Base-by-base conservation (phyloP, 176 grass and related monocot species). In the Pontederia crassipes region DNA sequence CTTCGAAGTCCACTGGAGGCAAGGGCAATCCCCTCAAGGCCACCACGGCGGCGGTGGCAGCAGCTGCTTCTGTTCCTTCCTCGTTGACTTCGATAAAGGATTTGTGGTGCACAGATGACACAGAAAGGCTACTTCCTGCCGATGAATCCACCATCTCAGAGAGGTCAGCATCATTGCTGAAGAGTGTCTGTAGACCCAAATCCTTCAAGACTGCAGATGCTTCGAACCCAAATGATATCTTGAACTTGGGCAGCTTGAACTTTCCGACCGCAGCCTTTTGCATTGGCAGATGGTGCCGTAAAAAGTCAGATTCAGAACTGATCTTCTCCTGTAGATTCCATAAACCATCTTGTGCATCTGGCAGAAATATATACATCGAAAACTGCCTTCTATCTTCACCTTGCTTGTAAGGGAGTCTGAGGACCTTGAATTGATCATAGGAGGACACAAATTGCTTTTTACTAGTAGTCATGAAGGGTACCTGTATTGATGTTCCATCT, bases 311-410 rank as follows among this genome's bases (percentile, higher is more conserved):
- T 49, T 75, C 28, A 49, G 81, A 82, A 35, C 77, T 35, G 9
- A 95, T 74, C 63, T 11, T 66, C 14, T 75, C 45, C n/a, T 76
- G 54, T 50, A 95, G 51, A 45, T 26, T n/a, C 49, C 40, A 54
- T 40, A 89, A 57, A 48, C 81, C 81, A 66, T 77, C 60, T 59
- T 28, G 63, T 12, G 50, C 56, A 54, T 67, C 24, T 8, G 79
- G 89, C 54, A 95, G 79, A 75, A 78, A 82, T 58, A 89, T 61
- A 68, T 80, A 72, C 89, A 89, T 89, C 12, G 81, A 80, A 57
- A 95, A 86, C 17, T 12, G 7, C 48, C 62, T 64, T 20, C 46
- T 40, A 15, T 74, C 46, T 4, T 17, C 4, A 26, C 67, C 80
- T 27, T 69, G 10, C 6, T 75, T 55, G 62, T 95, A 95, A 2